Evolutionary conservation across 2,329 filamentous ascomycete species (phyloP).

Genomic region (Penicillium hesseltinei): DNA sequence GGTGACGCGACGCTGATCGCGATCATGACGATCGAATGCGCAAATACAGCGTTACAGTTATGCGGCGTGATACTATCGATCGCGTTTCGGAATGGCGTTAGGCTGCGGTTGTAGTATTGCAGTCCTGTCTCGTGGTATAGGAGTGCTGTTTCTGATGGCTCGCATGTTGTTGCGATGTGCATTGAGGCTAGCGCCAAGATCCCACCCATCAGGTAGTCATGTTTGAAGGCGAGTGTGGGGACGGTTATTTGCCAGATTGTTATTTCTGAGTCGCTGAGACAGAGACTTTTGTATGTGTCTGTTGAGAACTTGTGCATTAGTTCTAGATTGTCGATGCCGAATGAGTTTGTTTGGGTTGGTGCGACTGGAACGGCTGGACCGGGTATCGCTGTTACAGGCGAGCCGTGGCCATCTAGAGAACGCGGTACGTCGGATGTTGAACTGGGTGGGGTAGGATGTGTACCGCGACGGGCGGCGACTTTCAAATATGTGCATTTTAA

Average conservation of each 20-base stretch:
- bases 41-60: conserved; percentile 32
- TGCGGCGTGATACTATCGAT: conserved; percentile 27
- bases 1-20: conserved; percentile 28
- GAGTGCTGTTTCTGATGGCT: conserved; percentile 9
- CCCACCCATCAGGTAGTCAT: conserved; percentile 38
- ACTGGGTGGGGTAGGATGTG: background rate
- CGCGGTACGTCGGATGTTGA: background rate
- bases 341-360: conserved; percentile 1
- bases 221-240: conserved; percentile 34
- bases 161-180: conserved; percentile 33
- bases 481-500: conserved; percentile 26
- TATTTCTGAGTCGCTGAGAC: conserved; percentile 23
- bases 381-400: background rate
- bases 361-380: background rate
- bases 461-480: conserved; percentile 9
- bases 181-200: conserved; percentile 38
- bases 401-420: background rate
- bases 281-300: conserved; percentile 43
- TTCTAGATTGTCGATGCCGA: conserved; percentile 41
- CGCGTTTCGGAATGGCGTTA: conserved; percentile 28
- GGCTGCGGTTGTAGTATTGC: conserved; percentile 27
- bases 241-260: conserved; percentile 35
- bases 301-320: conserved; percentile 52
- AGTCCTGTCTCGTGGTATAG: conserved; percentile 29
- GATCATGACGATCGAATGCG: conserved; percentile 29